A percentile compares a stretch with the other conserved stretches of the same genome.
Evolutionary conservation across 768 basidiomycete species (phyloP).

Genomic region (Chlorophyllum brunneum): DNA sequence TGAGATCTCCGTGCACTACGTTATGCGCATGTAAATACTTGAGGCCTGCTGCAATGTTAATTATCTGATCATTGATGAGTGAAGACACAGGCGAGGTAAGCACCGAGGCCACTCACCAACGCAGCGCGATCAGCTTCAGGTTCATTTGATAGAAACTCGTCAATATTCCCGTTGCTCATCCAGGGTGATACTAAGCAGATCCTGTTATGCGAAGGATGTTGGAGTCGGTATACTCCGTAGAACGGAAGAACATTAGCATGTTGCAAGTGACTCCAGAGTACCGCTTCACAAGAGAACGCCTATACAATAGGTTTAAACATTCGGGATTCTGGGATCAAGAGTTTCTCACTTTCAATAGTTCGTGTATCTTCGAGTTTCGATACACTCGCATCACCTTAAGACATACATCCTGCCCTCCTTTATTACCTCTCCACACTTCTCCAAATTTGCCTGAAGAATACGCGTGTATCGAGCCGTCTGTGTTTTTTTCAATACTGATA

Average conservation of each 20-base stretch:
- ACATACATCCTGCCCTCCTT: conserved; percentile 3
- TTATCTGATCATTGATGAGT: neutral
- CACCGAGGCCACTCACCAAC: neutral
- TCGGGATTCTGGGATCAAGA: neutral
- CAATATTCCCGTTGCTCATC: conserved; percentile 16
- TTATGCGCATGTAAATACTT: conserved; percentile 16
- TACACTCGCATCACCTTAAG: conserved; percentile 12
- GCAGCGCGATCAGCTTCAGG: conserved; percentile 7
- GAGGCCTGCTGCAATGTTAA: conserved; percentile 16
- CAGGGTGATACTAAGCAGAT: conserved; percentile 16
- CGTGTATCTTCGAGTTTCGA: conserved; percentile 9
- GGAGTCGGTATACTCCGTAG: conserved; percentile 15
- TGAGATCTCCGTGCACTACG: conserved; percentile 20
- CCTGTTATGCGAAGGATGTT: neutral
- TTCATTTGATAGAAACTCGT: conserved; percentile 8
- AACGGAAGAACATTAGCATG: conserved; percentile 16
- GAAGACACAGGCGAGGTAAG: neutral
- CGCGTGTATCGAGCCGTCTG: conserved; percentile 4
- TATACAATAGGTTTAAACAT: neutral
- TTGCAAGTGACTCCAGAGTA: conserved; percentile 15
- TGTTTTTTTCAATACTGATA: conserved; percentile 8
- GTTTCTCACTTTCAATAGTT: conserved; percentile 14
- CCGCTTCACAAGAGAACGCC: conserved; percentile 14
- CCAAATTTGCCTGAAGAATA: conserved; percentile 20
- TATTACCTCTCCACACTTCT: conserved; percentile 9